phyloP scores from a whole-genome alignment of 805 yeast species.

The Saccharomycopsis fibuligera region DNA sequence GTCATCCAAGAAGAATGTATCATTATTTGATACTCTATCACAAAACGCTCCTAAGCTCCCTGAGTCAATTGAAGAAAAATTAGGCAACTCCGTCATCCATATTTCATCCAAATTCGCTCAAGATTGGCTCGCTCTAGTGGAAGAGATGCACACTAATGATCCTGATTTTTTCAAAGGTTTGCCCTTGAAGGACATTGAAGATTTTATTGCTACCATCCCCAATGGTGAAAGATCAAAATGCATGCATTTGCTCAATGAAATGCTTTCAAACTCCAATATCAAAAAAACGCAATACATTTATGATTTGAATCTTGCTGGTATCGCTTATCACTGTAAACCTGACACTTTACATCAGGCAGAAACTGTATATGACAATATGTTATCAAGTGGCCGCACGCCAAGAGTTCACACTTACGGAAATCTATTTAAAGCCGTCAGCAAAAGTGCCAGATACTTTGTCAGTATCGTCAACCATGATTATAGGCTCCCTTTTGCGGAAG shows the following conservation, averaged over 20 bases:
- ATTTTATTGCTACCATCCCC: conserved; percentile 36
- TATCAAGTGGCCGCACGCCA: conserved; percentile 25
- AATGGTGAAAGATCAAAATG: conserved; percentile 23
- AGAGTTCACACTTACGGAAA: conserved; percentile 36
- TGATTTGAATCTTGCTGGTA: conserved; percentile 33
- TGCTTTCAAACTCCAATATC: conserved; percentile 30
- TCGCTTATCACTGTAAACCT: conserved; percentile 25
- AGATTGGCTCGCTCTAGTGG: conserved; percentile 37
- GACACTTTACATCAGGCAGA: conserved; percentile 28
- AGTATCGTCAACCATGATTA: conserved; percentile 8
- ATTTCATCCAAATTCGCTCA: conserved; percentile 36
- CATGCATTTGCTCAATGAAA: conserved; percentile 28
- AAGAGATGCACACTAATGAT: conserved; percentile 21
- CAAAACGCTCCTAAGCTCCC: conserved; percentile 31
- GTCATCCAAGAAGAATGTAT: neutral
- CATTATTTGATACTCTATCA: conserved; percentile 25
- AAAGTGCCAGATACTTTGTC: conserved; percentile 27
- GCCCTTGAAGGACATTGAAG: conserved; percentile 27
- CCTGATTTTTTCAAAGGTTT: conserved; percentile 33
- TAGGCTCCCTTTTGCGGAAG: conserved; percentile 3
- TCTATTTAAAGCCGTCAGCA: conserved; percentile 37
- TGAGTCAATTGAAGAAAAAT: conserved; percentile 28
- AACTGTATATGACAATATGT: conserved; percentile 26
- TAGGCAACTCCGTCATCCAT: conserved; percentile 37
- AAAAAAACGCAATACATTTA: conserved; percentile 28